Evolutionary conservation across 2,329 filamentous ascomycete genomes (phyloP).

Genomic region (Exophiala xenobiotica): DNA sequence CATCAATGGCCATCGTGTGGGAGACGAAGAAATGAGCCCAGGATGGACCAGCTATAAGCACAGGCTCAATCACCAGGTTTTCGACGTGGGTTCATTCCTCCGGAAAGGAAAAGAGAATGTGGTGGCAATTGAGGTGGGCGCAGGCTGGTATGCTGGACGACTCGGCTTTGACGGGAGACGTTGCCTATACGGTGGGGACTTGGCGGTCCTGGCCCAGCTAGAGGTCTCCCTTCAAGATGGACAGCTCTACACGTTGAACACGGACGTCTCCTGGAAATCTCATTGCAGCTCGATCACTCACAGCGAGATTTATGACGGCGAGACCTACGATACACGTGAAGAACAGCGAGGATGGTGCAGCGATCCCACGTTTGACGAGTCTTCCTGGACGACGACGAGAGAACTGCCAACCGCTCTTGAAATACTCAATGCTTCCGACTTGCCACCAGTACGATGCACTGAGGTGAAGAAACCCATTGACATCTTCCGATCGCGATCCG

Average conservation of each 20-base stretch:
- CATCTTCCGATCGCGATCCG: slow-evolving; percentile 39
- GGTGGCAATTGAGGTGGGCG: slow-evolving; percentile 46
- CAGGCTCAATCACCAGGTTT: slow-evolving; percentile 54
- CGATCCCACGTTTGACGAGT: slow-evolving; percentile 34
- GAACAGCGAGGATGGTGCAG: slow-evolving; percentile 35
- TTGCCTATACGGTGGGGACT: slow-evolving; percentile 31
- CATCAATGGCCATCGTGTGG: slow-evolving; percentile 49
- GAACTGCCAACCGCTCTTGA: slow-evolving; percentile 35
- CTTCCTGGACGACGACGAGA: slow-evolving; percentile 35
- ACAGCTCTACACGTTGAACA: slow-evolving; percentile 18
- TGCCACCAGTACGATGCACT: slow-evolving; percentile 45
- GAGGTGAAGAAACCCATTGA: slow-evolving; percentile 33
- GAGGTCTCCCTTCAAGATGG: slow-evolving; percentile 27
- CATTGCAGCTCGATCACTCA: slow-evolving; percentile 27
- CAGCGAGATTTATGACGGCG: slow-evolving; percentile 54
- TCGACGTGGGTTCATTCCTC: slow-evolving; percentile 50
- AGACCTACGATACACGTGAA: slow-evolving; percentile 49
- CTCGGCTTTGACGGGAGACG: slow-evolving; percentile 34
- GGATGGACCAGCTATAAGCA: slow-evolving; percentile 55
- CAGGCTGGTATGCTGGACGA: slow-evolving; percentile 51
- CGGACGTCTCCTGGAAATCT: slow-evolving; percentile 33
- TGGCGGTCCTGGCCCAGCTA: slow-evolving; percentile 35
- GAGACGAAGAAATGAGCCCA: slow-evolving; percentile 46
- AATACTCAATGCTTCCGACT: slow-evolving; percentile 43
- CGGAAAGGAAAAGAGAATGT: slow-evolving; percentile 38